Evolutionary conservation across 1,284 basidiomycete genomes (phyloP).

Genomic region (Waitea zeae): DNA sequence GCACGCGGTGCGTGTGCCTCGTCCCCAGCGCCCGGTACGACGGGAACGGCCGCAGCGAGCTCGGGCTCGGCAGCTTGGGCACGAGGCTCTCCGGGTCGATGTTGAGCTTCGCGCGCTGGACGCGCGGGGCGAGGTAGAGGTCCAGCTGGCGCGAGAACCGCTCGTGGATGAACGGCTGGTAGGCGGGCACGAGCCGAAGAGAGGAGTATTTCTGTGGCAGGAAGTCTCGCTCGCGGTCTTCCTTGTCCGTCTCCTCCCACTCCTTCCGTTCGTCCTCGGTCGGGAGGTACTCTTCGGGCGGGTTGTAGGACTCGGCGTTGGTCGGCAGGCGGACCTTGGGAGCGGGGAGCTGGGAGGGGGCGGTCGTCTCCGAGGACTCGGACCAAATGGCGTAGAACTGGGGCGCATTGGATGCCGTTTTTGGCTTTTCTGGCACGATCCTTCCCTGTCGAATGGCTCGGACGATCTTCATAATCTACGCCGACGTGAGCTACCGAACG

Average conservation of each 20-base stretch:
- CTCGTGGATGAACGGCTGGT: conserved; percentile 85
- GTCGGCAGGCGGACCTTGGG: conserved; percentile 85
- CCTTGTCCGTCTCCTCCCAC: conserved; percentile 77
- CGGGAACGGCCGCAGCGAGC: conserved; percentile 89
- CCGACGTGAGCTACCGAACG: too few species aligned
- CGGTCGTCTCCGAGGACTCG: conserved; percentile 36
- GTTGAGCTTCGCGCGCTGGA: conserved; percentile 75
- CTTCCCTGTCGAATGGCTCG: conserved; percentile 93
- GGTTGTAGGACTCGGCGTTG: conserved; percentile 95
- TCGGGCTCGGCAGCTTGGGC: conserved; percentile 91
- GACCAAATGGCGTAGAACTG: conserved; percentile 89
- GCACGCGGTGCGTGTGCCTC: conserved; percentile 54
- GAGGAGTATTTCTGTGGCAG: conserved; percentile 79
- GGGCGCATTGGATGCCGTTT: conserved; percentile 49
- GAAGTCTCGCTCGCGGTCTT: conserved; percentile 85
- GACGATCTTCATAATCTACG: conserved; percentile 97
- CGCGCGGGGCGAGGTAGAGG: conserved; percentile 90
- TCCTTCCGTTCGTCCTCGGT: conserved; percentile 69
- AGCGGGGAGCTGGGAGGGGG: conserved; percentile 76
- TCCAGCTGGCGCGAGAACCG: conserved; percentile 92
- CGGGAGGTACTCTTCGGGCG: conserved; percentile 95
- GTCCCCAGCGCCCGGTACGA: conserved; percentile 68
- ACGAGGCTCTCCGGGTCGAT: conserved; percentile 86
- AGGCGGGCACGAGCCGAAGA: conserved; percentile 84
- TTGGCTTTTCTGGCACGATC: conserved; percentile 83